phyloP scores from a whole-genome alignment of 257 asterid genomes.

The Buddleja alternifolia region DNA sequence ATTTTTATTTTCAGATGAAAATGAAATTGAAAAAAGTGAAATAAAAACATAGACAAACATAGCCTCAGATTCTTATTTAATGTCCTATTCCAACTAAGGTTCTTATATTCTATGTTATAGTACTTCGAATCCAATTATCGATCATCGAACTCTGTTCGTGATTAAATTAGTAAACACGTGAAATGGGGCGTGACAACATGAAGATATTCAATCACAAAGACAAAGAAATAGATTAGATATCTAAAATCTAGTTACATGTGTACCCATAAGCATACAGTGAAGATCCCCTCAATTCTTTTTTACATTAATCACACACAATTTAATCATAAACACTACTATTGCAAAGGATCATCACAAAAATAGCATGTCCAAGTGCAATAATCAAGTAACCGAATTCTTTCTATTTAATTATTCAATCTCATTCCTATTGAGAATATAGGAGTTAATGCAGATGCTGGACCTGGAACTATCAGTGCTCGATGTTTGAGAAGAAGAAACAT shows the following conservation, averaged over 20 bases:
- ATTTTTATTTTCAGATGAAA: too few relatives aligned
- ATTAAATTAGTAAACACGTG: not conserved
- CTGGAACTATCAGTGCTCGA: constrained; percentile 57
- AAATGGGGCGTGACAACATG: not conserved
- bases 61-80: too few relatives aligned
- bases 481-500: constrained; percentile 50
- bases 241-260: not conserved
- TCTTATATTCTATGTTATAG: too few relatives aligned
- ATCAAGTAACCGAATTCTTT: constrained; percentile 6
- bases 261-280: not conserved
- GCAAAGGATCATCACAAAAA: constrained; percentile 66
- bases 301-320: constrained; percentile 27
- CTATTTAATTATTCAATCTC: constrained; percentile 31
- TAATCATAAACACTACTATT: constrained; percentile 35
- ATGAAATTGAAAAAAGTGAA: too few relatives aligned
- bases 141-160: not conserved
- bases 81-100: too few relatives aligned
- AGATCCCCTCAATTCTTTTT: not conserved
- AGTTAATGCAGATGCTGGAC: constrained; percentile 39
- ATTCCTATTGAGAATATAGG: constrained; percentile 34
- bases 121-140: too few relatives aligned
- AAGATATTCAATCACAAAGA: not conserved
- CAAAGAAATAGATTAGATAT: not conserved
- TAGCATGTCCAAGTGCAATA: constrained; percentile 69
- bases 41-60: too few relatives aligned